phyloP scores from a whole-genome alignment of 2,329 filamentous ascomycete genomes.

The Aulographum hederae region DNA sequence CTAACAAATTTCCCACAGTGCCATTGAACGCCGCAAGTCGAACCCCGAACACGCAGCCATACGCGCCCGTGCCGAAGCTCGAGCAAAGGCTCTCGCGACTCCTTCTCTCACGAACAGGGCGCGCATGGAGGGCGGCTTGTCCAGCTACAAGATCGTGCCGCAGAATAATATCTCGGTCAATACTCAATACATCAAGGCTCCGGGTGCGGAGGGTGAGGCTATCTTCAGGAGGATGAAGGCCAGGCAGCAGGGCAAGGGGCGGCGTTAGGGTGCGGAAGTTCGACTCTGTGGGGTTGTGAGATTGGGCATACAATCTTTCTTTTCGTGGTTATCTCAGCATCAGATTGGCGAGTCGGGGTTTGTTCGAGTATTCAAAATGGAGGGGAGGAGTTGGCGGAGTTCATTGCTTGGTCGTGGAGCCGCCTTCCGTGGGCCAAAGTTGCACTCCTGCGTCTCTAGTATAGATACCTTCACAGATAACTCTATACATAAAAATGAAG shows the following conservation, averaged over 20 bases:
- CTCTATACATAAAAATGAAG: too few species aligned
- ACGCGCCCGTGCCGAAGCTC: slow-evolving; percentile 27
- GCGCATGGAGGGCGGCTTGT: slow-evolving; percentile 37
- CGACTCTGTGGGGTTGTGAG: too few species aligned
- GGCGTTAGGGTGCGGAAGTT: neutral
- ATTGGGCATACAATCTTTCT: too few species aligned
- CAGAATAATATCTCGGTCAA: slow-evolving; percentile 31
- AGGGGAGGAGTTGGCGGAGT: too few species aligned
- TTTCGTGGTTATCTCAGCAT: too few species aligned
- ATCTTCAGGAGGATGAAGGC: slow-evolving; percentile 30
- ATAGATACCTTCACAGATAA: too few species aligned
- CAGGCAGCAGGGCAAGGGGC: slow-evolving; percentile 16
- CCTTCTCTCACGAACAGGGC: slow-evolving; percentile 38
- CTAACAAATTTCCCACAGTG: neutral
- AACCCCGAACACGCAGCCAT: slow-evolving; percentile 8
- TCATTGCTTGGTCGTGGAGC: too few species aligned
- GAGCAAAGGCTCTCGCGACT: slow-evolving; percentile 32
- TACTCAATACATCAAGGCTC: slow-evolving; percentile 25
- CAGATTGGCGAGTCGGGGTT: too few species aligned
- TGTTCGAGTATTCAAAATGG: too few species aligned
- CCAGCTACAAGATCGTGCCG: slow-evolving; percentile 45
- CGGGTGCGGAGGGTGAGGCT: slow-evolving; percentile 28
- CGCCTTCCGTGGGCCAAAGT: too few species aligned
- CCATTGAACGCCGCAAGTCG: neutral
- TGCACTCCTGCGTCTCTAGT: too few species aligned